Evolutionary conservation across 257 asterid species (phyloP).

Genomic region (Thymus quinquecostatus): DNA sequence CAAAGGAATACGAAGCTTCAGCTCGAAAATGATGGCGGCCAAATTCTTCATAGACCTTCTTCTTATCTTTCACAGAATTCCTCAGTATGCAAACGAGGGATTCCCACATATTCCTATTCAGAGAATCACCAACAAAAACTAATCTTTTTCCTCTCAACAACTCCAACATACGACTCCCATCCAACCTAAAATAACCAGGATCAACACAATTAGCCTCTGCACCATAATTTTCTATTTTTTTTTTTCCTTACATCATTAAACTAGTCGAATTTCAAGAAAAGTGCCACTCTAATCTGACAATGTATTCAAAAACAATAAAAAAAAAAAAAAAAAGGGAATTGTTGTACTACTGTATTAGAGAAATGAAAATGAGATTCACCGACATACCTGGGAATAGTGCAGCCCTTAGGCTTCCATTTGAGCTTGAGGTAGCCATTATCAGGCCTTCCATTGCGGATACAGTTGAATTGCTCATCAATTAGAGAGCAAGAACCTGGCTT

Average conservation of each 20-base stretch:
- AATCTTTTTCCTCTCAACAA: slow-evolving; percentile 61
- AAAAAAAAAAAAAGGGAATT: too few species aligned
- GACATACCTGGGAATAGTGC: slow-evolving; percentile 85
- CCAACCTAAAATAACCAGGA: slow-evolving; percentile 42
- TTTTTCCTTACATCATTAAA: neutral
- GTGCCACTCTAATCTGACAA: neutral
- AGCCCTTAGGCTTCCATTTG: slow-evolving; percentile 91
- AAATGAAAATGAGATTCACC: too few species aligned
- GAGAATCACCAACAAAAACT: slow-evolving; percentile 76
- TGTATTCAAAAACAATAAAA: too few species aligned
- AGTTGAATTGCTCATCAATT: slow-evolving; percentile 90
- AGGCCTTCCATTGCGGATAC: slow-evolving; percentile 81
- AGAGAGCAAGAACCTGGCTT: slow-evolving; percentile 90
- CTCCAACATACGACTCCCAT: slow-evolving; percentile 68
- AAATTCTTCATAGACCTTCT: slow-evolving; percentile 62
- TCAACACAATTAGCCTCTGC: slow-evolving; percentile 9
- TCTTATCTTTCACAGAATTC: slow-evolving; percentile 62
- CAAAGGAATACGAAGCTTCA: slow-evolving; percentile 67
- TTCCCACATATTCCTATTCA: slow-evolving; percentile 88
- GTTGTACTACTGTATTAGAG: too few species aligned
- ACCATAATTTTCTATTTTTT: neutral
- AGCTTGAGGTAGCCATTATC: slow-evolving; percentile 63
- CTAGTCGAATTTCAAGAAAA: neutral
- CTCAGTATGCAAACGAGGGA: slow-evolving; percentile 72
- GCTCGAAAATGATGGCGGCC: slow-evolving; percentile 67